phyloP scores from a whole-genome alignment of 345 rosid species.

The Bretschneidera sinensis region DNA sequence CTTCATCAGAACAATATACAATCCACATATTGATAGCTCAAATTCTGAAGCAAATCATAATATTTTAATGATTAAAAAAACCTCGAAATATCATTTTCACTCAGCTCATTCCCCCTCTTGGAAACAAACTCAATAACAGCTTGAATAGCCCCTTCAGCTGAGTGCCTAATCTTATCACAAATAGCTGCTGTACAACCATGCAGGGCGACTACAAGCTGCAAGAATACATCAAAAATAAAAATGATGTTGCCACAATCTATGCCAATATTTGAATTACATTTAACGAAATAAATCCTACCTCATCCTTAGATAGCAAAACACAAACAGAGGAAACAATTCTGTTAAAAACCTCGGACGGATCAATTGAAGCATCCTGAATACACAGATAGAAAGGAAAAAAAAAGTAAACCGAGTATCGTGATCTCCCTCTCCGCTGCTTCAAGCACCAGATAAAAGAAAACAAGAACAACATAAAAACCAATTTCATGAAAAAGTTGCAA shows the following conservation, averaged over 20 bases:
- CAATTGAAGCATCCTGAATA: constrained; percentile 94
- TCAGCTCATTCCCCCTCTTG: constrained; percentile 74
- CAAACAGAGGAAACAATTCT: constrained; percentile 82
- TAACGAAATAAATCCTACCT: constrained; percentile 47
- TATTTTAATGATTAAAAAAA: constrained; percentile 14
- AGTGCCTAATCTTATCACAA: constrained; percentile 80
- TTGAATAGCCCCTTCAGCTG: constrained; percentile 95
- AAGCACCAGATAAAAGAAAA: constrained; percentile 6
- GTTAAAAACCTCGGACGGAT: constrained; percentile 96
- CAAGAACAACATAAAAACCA: background rate
- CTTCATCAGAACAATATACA: background rate
- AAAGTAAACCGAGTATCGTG: background rate
- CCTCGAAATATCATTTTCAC: constrained; percentile 75
- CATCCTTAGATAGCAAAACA: constrained; percentile 62
- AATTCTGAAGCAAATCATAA: background rate
- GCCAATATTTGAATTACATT: constrained; percentile 13
- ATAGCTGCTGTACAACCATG: constrained; percentile 70
- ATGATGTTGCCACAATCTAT: constrained; percentile 9
- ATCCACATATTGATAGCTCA: background rate
- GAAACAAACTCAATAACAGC: constrained; percentile 86
- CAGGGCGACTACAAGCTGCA: constrained; percentile 83
- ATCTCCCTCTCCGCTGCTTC: background rate
- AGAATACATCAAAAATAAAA: constrained; percentile 26
- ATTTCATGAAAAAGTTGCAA: background rate
- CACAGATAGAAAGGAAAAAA: background rate